phyloP scores from a whole-genome alignment of 2,329 filamentous ascomycete species.

The Thermomyces lanuginosus region DNA sequence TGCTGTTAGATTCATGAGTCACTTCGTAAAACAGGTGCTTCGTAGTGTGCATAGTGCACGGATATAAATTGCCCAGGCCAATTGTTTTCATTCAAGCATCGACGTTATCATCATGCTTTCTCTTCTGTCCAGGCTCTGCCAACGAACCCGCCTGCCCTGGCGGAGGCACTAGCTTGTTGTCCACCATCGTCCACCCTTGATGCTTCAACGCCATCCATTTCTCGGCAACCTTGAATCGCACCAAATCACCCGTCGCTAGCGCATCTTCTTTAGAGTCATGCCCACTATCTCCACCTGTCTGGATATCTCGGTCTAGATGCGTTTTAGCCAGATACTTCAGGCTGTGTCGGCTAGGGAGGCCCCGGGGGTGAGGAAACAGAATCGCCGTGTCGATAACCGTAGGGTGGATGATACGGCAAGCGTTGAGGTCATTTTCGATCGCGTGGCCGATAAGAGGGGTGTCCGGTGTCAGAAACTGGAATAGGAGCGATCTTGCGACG shows the following conservation, averaged over 20 bases:
- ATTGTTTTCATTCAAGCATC: too few relatives aligned
- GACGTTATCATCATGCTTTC: slow-evolving; percentile 5
- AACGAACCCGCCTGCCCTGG: slow-evolving; percentile 7
- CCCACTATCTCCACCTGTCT: slow-evolving; percentile 48
- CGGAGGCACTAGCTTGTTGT: slow-evolving; percentile 21
- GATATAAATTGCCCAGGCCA: too few relatives aligned
- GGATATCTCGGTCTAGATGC: slow-evolving; percentile 62
- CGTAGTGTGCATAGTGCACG: too few relatives aligned
- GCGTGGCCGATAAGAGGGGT: slow-evolving; percentile 87
- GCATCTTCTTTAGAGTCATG: slow-evolving; percentile 93
- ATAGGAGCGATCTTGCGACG: slow-evolving; percentile 59
- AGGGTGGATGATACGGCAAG: slow-evolving; percentile 67
- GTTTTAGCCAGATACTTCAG: slow-evolving; percentile 58
- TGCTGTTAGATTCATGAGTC: too few relatives aligned
- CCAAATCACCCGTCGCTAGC: slow-evolving; percentile 70
- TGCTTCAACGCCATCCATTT: slow-evolving; percentile 52
- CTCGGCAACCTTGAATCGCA: slow-evolving; percentile 51
- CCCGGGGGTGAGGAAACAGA: slow-evolving; percentile 61
- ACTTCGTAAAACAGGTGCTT: too few relatives aligned
- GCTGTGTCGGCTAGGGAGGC: slow-evolving; percentile 60
- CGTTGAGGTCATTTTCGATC: slow-evolving; percentile 88
- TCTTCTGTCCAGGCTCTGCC: slow-evolving; percentile 14
- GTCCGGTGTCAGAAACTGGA: slow-evolving; percentile 53
- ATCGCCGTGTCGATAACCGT: slow-evolving; percentile 73
- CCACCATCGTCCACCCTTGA: slow-evolving; percentile 34